Conservation (phyloP, 257 asterid species). For the Solanum paucissectum region DNA sequence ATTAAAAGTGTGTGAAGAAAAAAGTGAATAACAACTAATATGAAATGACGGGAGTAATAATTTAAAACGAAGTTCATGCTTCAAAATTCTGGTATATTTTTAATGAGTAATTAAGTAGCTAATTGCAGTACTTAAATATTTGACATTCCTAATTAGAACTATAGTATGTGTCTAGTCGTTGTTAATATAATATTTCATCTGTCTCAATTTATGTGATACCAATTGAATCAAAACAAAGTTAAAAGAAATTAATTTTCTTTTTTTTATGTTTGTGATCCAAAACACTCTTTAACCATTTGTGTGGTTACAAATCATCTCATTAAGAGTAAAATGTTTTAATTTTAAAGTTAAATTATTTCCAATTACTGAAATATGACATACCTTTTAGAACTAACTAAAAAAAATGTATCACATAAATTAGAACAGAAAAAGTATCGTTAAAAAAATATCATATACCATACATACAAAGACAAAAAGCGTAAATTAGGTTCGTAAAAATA, state of each 20-base stretch:
- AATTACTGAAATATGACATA: too few species aligned
- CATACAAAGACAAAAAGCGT: not conserved
- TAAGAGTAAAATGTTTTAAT: fast-evolving
- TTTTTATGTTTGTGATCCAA: not conserved
- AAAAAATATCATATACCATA: not conserved
- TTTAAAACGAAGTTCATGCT: not conserved
- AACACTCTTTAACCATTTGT: too few species aligned
- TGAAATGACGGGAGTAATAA: not conserved
- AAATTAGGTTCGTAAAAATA: not conserved
- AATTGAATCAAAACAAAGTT: too few species aligned
- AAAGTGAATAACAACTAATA: too few species aligned
- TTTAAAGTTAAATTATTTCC: too few species aligned
- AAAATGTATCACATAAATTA: too few species aligned
- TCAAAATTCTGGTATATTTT: not conserved
- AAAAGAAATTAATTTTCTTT: too few species aligned
- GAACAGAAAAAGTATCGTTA: too few species aligned
- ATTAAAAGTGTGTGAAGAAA: fast-evolving
- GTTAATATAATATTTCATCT: not conserved
- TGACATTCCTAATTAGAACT: not conserved
- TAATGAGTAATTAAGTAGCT: not conserved
- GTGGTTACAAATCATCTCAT: too few species aligned
- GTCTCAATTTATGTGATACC: not conserved
- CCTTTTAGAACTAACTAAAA: too few species aligned
- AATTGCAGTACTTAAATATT: not conserved
- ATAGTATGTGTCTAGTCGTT: not conserved